Base-by-base conservation (phyloP, 768 basidiomycete species). In the Rhodotorula babjevae region DNA sequence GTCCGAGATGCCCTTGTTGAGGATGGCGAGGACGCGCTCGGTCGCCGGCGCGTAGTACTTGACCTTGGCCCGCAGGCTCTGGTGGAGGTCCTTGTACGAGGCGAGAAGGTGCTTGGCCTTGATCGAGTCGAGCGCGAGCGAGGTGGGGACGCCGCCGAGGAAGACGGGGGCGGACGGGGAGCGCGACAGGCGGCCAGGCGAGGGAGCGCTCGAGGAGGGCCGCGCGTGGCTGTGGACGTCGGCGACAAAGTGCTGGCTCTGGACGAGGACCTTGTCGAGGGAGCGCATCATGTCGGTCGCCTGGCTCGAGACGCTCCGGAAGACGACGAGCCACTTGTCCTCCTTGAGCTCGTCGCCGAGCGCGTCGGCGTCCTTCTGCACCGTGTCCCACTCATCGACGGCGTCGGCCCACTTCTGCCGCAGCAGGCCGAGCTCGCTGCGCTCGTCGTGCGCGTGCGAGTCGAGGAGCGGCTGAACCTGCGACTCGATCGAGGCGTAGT, bases 271-370 rank as follows among this genome's bases (percentile, higher is more conserved):
- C 81, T 95, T 98, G 83, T 97, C 92, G 76, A 99, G 82, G 78
- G 91, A 91, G 42, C 87, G 87, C 92, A 98, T 95, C 95, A 98
- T 96, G 36, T 92, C 92, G 80, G 93, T 92, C 56, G 95, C 94
- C 80, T 97, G 94, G 78, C 93, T 90, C 56, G 92, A 88, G 68
- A 93, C 91, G 76, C 91, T 94, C 75, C 93, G 86, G 82, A 97
- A 97, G 31, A 97, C 91, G 19, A 90, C 90, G 77, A 98, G 85
- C 92, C 92, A 79, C 63, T 94, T 94, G 82, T 97, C 95, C 81
- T 97, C 95, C 82, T 91, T 93, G 74, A 98, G 84, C 81, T 99
- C 96, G 78, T 94, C 92, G 73, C 89, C 85, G 69, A 97, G 82
- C 40, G 90, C 88, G 66, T 79, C 78, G 23, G 77, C 75, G 31